These are phyloP conservation scores for Vaccinium corymbosum DNA, from an alignment of 148 eudicot species.

Conservation along the genomic window DNA sequence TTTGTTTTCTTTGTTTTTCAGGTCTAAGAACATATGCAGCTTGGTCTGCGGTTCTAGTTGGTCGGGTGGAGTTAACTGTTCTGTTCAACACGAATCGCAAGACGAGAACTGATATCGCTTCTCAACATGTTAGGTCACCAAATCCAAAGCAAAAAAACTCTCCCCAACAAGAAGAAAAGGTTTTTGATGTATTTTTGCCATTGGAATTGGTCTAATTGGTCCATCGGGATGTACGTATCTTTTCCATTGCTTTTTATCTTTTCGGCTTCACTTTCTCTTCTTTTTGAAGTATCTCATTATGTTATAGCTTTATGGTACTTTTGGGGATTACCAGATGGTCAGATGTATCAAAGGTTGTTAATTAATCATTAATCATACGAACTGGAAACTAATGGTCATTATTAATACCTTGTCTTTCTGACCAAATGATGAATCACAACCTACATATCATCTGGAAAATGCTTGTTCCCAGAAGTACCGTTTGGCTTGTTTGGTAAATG, in stretches of 20 bases:
- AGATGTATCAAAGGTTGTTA: neutral
- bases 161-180: neutral
- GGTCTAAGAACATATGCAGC: neutral
- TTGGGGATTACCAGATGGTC: neutral
- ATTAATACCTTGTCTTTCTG: neutral
- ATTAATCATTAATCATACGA: neutral
- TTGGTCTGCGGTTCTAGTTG: neutral
- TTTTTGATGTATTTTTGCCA: neutral
- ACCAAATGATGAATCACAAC: neutral
- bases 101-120: neutral
- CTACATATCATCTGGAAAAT: neutral
- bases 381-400: neutral
- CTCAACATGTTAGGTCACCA: neutral
- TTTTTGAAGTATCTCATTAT: neutral
- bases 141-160: neutral
- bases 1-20: neutral
- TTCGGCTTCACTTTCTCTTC: neutral
- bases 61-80: neutral
- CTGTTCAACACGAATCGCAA: neutral
- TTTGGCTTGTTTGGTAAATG: neutral
- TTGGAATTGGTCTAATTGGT: too few relatives aligned
- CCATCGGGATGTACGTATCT: neutral
- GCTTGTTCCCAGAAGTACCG: neutral
- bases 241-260: neutral
- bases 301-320: neutral